A percentile compares a stretch with the other conserved stretches of the same genome.
Conservation (phyloP, 257 asterid genomes). For the Salvia miltiorrhiza region DNA sequence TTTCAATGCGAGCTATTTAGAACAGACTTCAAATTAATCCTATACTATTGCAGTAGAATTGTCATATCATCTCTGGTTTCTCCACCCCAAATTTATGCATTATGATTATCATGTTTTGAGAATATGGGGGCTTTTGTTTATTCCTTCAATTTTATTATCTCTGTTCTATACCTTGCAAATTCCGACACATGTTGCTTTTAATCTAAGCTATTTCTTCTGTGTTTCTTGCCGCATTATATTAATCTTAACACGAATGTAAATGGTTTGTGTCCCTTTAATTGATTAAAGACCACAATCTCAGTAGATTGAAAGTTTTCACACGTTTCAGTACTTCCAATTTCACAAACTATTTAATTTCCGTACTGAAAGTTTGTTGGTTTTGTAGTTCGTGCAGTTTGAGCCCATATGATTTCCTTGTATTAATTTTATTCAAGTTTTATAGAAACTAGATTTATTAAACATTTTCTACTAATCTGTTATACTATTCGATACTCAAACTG, state of each 20-base stretch:
- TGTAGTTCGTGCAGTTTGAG: conserved; percentile 20
- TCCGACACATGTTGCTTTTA: background rate
- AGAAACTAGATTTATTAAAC: conserved; percentile 6
- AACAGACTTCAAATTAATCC: too few relatives aligned
- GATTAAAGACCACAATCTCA: background rate
- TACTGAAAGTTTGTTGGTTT: background rate
- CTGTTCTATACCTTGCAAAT: conserved; percentile 4
- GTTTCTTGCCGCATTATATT: background rate
- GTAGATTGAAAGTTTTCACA: background rate
- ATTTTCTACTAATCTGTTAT: conserved; percentile 7
- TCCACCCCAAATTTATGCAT: too few relatives aligned
- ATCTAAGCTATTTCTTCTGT: background rate
- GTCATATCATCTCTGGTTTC: too few relatives aligned
- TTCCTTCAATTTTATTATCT: background rate
- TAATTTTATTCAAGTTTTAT: background rate
- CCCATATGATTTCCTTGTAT: background rate
- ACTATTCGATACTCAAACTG: conserved; percentile 20
- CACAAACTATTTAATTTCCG: background rate
- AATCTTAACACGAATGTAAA: background rate
- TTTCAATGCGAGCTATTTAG: too few relatives aligned
- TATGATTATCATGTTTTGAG: background rate
- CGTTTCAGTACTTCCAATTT: background rate
- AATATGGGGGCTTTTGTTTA: background rate
- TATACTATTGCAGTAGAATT: too few relatives aligned
- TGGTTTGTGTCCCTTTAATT: background rate